These are phyloP conservation scores for Paramecium sexaurelia DNA, from an alignment of 73 alveolate genomes.

Conservation along the genomic window DNA sequence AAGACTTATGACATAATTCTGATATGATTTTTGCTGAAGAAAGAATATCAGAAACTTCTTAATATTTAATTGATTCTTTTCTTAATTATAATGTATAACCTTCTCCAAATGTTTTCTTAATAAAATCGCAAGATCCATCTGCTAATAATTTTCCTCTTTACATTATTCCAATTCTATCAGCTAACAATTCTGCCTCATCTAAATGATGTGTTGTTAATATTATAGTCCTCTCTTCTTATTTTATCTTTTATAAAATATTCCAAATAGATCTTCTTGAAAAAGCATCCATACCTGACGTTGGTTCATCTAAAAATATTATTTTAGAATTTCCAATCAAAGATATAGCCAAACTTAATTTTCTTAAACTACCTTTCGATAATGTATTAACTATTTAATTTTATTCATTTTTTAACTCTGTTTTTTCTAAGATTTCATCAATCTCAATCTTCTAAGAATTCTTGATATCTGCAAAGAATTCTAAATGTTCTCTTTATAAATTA, in stretches of 20 bases:
- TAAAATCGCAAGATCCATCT: constrained; percentile 69
- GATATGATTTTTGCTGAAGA: not conserved
- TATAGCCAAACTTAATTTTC: constrained; percentile 93
- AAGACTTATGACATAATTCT: not conserved
- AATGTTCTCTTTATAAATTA: constrained; percentile 75
- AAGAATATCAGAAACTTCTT: not conserved
- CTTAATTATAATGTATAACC: constrained; percentile 52
- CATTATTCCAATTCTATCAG: constrained; percentile 97
- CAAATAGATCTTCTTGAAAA: constrained; percentile 90
- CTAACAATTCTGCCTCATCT: constrained; percentile 98
- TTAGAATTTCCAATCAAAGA: constrained; percentile 92
- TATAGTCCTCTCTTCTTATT: constrained; percentile 82
- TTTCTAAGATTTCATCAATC: constrained; percentile 73
- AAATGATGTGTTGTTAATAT: constrained; percentile 95
- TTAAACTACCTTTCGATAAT: constrained; percentile 89
- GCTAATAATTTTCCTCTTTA: constrained; percentile 85
- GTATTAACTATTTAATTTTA: constrained; percentile 72
- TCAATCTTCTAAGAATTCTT: constrained; percentile 74
- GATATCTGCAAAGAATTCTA: constrained; percentile 82
- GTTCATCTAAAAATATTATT: constrained; percentile 94
- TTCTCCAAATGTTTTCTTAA: constrained; percentile 72
- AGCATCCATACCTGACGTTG: constrained; percentile 97
- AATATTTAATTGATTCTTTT: not conserved
- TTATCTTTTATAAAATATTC: constrained; percentile 85
- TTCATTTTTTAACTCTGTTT: constrained; percentile 75